phyloP scores from a whole-genome alignment of 2,329 filamentous ascomycete genomes.

The Aspergillus cejpii region DNA sequence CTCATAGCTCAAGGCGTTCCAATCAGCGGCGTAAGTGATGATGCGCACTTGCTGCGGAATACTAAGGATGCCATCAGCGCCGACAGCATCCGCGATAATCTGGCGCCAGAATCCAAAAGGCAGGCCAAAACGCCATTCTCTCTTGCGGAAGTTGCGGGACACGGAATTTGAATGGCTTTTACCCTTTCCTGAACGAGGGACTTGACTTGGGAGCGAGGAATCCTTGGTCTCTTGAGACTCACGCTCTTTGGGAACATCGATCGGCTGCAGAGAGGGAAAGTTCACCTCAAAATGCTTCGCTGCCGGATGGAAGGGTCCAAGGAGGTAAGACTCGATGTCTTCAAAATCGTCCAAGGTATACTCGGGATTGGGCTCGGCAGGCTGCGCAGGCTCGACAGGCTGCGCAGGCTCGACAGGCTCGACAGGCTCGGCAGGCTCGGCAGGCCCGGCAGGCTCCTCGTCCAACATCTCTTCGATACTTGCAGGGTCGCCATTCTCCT shows the following conservation, averaged over 20 bases:
- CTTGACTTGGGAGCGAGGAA: not conserved
- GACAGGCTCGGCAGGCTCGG: not conserved
- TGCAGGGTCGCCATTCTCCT: not conserved
- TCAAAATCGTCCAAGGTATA: not conserved
- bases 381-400: no score
- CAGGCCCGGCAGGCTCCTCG: slow-evolving; percentile 2
- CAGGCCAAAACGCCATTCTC: slow-evolving; percentile 22
- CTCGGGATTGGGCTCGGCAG: not conserved
- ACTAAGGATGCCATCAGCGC: slow-evolving; percentile 22
- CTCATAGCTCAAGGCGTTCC: slow-evolving; percentile 26
- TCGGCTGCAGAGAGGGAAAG: slow-evolving; percentile 17
- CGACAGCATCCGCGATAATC: slow-evolving; percentile 27
- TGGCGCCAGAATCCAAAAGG: slow-evolving; percentile 25
- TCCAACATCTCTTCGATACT: not conserved
- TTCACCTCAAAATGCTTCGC: slow-evolving; percentile 13
- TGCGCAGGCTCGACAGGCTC: no score
- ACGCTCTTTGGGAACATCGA: not conserved
- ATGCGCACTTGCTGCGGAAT: slow-evolving; percentile 25
- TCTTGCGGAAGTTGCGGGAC: slow-evolving; percentile 6
- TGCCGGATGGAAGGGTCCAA: slow-evolving; percentile 14
- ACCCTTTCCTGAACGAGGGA: slow-evolving; percentile 5
- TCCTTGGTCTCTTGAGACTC: not conserved
- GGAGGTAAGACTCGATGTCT: not conserved
- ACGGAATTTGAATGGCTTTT: not conserved
- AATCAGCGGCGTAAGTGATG: slow-evolving; percentile 29